Evolutionary conservation across 2,329 filamentous ascomycete species (phyloP), one percentile per base, ranked within the genome.

Genomic region (Penicillium sp.): DNA sequence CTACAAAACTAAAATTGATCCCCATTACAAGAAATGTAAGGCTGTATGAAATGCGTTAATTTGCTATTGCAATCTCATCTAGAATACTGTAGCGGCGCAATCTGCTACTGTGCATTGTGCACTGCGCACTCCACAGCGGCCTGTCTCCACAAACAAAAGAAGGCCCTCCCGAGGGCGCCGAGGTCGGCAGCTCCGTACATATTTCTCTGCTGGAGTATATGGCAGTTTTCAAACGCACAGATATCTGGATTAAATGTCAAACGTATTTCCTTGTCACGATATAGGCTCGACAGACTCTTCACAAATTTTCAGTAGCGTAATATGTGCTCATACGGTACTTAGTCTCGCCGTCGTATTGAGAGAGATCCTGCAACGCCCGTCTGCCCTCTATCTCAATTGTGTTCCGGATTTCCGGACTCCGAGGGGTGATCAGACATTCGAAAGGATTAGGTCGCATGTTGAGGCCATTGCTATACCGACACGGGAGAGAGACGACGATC

Each of bases 371-470:
- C 30, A 84, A 67, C 0, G 82, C 82, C 60, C 81, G 73, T 51
- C 68, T 68, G 3, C 80, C 82, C 61, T 85, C 82, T 1, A 76
- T 69, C 46, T 81, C 70, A 37, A 84, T 80, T 0, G 81, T 77
- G 48, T 73, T 67, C 3, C 68, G 68, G 46, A 84, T 80, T 51
- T 75, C 74, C 13, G 76, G 72, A 10, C 66, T 78, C 24, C 82
- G 71, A 10, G 81, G 79, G 29, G 68, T 74, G 54, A 84, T 82
- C 46, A 72, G 76, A 49, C 82, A 84, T 49, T 75, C 67, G 60
- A 85, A 85, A 0, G 79, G 78, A 54, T 77, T 74, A 3, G 82
- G 82, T 2, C 82, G 75, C 80, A 82, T 83, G 55, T 84, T 84
- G 20, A 84, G 68, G 2, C 82, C 82, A 55, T 84, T 82, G 1